Base-by-base conservation (phyloP, 345 rosid species). In the Syzygium aqueum region DNA sequence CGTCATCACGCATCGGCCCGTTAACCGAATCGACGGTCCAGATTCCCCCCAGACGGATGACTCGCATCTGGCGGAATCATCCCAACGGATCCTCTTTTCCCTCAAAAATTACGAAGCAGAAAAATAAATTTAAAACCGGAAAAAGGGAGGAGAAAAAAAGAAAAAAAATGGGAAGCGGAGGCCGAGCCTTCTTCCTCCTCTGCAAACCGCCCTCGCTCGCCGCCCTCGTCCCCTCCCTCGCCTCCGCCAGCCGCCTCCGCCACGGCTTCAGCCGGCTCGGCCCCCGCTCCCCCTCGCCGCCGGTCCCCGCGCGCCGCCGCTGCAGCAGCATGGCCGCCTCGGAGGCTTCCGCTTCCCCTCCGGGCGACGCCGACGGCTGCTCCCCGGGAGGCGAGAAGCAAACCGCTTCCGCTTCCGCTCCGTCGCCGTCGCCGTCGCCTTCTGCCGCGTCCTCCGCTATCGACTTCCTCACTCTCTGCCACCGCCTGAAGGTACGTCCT, bases 381-480 rank as follows among this genome's bases (percentile, higher is more conserved):
- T 93, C 27, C 53, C 92, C 23, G 91, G 92, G 90, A 52, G 88
- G 89, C 88, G 57, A 67, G 84, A 65, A 84, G 84, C 80, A 61
- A 52, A 88, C 89, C 85, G 87, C 90, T 85, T 40, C 88, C 57
- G 67, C 90, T 11, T 85, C 90, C 8, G 78, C 57, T 7, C 25
- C 59, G 2, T 56, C 59, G 56, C 87, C 92, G 88, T 89, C 95
- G 11, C 94, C 98, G 22, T 51, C 90, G 85, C 67, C 91, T 52
- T 89, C 92, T 2, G 83, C 96, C 28, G 90, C 94, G 87, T 89
- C 95, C 21, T 95, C 99, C 46, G 98, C 95, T 12, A 90, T 97
- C 43, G 99, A 97, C 89, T 96, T 97, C 83, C 99, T 97, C 91
- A 90, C 98, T n/a, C 94, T 96, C 51, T 95, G 99, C 84, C 94